Conservation (phyloP, 805 yeast species). For the Lipomyces japonicus region DNA sequence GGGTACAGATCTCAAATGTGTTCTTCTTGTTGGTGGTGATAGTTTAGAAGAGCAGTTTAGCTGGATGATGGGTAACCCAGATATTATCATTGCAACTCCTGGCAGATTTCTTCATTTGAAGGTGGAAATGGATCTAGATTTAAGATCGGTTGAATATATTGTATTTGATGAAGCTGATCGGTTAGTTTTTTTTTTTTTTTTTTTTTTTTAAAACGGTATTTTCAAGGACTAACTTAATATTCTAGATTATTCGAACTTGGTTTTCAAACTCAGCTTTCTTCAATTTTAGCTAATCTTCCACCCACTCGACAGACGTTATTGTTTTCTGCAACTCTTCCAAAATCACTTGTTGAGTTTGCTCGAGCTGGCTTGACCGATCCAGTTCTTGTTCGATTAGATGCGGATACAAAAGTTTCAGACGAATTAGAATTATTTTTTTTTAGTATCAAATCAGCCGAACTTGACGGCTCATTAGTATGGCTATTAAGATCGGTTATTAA, state of each 20-base stretch:
- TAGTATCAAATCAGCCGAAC: constrained; percentile 73
- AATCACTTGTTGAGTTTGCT: constrained; percentile 90
- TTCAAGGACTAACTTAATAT: neutral
- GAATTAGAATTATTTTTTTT: constrained; percentile 86
- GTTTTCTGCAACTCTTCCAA: constrained; percentile 93
- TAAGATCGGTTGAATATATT: constrained; percentile 78
- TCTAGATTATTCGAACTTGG: constrained; percentile 80
- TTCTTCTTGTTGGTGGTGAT: constrained; percentile 93
- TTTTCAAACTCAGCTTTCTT: constrained; percentile 88
- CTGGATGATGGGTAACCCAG: constrained; percentile 91
- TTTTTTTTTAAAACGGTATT: neutral
- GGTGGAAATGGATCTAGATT: constrained; percentile 88
- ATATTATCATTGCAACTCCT: constrained; percentile 92
- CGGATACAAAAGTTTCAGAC: constrained; percentile 87
- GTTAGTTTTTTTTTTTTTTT: constrained; percentile 11
- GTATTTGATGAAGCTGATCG: constrained; percentile 98
- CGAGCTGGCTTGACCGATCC: constrained; percentile 95
- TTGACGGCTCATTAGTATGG: constrained; percentile 80
- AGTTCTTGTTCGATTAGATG: constrained; percentile 84
- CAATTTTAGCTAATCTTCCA: constrained; percentile 79
- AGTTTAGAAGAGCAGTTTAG: constrained; percentile 95
- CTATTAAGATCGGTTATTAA: constrained; percentile 80
- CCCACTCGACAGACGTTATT: constrained; percentile 78
- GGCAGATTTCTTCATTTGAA: constrained; percentile 95
- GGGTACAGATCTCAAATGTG: constrained; percentile 77